Conservation (phyloP, 1,139 yeast species). For the Scheffersomyces titani region DNA sequence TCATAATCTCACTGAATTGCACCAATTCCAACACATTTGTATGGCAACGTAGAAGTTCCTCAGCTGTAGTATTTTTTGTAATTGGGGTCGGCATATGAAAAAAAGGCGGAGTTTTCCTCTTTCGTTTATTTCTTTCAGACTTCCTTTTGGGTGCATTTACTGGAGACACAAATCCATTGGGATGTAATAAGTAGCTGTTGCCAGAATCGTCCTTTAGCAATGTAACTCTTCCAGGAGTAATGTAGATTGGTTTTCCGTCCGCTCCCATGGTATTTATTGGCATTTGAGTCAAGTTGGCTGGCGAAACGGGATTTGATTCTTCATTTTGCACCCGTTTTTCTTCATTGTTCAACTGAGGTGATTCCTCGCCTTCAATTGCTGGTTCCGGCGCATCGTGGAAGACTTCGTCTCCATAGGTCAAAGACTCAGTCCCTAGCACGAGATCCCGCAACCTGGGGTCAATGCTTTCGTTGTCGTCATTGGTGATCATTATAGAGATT, state of each 20-base stretch:
- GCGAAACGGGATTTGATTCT: neutral
- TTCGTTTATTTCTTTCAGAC: constrained; percentile 5
- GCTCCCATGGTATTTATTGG: neutral
- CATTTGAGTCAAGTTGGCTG: neutral
- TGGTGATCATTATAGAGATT: neutral
- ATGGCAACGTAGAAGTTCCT: constrained; percentile 24
- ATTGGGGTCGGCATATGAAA: constrained; percentile 15
- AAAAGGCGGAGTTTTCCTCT: constrained; percentile 7
- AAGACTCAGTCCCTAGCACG: constrained; percentile 18
- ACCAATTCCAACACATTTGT: constrained; percentile 22
- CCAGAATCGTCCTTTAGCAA: constrained; percentile 2
- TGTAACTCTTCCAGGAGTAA: neutral
- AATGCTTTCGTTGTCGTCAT: constrained; percentile 5
- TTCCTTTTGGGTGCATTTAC: constrained; percentile 3
- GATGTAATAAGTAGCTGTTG: constrained; percentile 10
- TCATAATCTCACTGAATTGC: constrained; percentile 20
- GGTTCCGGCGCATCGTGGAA: constrained; percentile 1
- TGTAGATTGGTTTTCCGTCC: neutral
- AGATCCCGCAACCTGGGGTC: constrained; percentile 19
- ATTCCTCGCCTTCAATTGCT: neutral
- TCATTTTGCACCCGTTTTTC: neutral
- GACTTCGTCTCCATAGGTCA: constrained; percentile 18
- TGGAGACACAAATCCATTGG: constrained; percentile 13
- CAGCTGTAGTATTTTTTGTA: constrained; percentile 17
- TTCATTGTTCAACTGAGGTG: neutral